Evolutionary conservation across 2,329 filamentous ascomycete genomes (phyloP).

Genomic region (Fusarium sp.): DNA sequence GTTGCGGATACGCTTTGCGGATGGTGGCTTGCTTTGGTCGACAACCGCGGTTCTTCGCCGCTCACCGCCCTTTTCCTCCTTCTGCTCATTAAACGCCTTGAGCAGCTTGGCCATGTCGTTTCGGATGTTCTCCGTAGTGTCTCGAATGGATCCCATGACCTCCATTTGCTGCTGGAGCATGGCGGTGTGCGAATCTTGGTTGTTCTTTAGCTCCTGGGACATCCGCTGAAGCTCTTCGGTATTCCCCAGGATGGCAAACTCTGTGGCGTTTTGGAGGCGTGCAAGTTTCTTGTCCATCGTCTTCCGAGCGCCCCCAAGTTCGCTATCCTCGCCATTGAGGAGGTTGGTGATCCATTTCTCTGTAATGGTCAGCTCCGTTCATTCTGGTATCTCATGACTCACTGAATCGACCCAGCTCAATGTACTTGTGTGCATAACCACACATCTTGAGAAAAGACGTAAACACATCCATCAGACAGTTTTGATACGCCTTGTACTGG

Average conservation of each 20-base stretch:
- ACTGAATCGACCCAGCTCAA: constrained; percentile 49
- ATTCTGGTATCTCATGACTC: background rate
- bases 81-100: constrained; percentile 42
- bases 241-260: constrained; percentile 49
- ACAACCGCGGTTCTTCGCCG: constrained; percentile 19
- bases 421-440: constrained; percentile 49
- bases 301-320: constrained; percentile 46
- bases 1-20: constrained; percentile 42
- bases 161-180: constrained; percentile 45
- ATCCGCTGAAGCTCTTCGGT: constrained; percentile 47
- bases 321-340: constrained; percentile 45
- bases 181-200: constrained; percentile 40
- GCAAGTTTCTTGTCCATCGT: constrained; percentile 44
- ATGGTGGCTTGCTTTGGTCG: constrained; percentile 39
- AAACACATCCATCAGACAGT: constrained; percentile 52
- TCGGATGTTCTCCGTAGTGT: constrained; percentile 44
- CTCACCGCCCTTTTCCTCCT: constrained; percentile 30
- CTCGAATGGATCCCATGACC: constrained; percentile 41
- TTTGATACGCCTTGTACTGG: constrained; percentile 44
- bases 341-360: constrained; percentile 47
- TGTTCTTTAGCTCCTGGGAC: constrained; percentile 40
- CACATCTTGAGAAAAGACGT: constrained; percentile 48
- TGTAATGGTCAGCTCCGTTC: constrained; percentile 11
- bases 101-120: constrained; percentile 45
- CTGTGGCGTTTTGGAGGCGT: constrained; percentile 47